Evolutionary conservation across 2,329 filamentous ascomycete genomes (phyloP).

Genomic region (Pseudopithomyces maydicus): DNA sequence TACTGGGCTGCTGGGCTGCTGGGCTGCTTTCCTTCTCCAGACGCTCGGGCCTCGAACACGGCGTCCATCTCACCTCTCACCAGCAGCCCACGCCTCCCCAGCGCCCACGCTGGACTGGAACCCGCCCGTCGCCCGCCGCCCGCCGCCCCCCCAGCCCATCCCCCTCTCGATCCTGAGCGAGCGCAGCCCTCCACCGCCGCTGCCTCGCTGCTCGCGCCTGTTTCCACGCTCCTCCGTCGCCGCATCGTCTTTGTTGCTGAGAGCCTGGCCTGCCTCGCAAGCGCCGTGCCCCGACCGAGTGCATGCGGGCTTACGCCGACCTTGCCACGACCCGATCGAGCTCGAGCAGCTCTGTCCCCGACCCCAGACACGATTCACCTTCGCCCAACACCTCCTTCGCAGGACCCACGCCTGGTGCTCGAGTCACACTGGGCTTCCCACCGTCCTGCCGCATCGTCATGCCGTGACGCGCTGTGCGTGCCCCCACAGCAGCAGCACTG

Average conservation of each 20-base stretch:
- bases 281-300: constrained; percentile 14
- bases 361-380: not conserved
- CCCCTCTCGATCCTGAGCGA: not conserved
- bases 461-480: constrained; percentile 29
- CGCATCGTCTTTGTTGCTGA: constrained; percentile 21
- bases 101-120: not conserved
- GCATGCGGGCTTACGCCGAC: constrained; percentile 14
- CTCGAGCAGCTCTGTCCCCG: too few species aligned
- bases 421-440: constrained; percentile 8
- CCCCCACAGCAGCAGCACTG: constrained; percentile 22
- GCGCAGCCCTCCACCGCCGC: constrained; percentile 8
- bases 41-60: not conserved
- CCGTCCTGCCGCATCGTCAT: constrained; percentile 21
- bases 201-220: constrained; percentile 14
- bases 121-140: not conserved
- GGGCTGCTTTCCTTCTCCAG: too few species aligned
- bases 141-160: not conserved
- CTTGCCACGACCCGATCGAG: too few species aligned
- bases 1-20: too few species aligned
- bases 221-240: not conserved
- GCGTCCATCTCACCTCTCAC: constrained; percentile 1
- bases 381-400: not conserved
- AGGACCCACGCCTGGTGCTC: constrained; percentile 1
- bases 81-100: constrained; percentile 1
- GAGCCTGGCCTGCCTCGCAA: constrained; percentile 20